Percentiles rank a stretch among this genome's conserved stretches.
Conservation (phyloP, 768 basidiomycete species). For the Psilocybe sp. region DNA sequence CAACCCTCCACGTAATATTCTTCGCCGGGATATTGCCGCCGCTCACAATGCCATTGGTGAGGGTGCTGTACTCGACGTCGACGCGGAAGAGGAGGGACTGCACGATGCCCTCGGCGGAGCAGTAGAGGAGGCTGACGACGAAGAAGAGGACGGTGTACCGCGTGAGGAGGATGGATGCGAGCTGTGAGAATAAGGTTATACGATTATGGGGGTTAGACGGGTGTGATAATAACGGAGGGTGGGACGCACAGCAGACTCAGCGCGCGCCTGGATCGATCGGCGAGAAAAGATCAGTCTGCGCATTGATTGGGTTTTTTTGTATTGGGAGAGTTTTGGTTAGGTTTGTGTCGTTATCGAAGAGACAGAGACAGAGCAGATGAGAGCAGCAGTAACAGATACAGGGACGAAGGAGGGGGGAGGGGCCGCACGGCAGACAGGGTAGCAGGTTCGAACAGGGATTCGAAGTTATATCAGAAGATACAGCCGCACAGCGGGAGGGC, state of each 20-base stretch:
- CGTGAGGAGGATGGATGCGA: conserved; percentile 35
- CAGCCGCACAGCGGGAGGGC: no score
- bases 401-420: no score
- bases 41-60: conserved; percentile 36
- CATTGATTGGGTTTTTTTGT: no score
- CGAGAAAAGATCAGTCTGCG: conserved; percentile 4
- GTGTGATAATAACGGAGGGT: not conserved
- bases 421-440: no score
- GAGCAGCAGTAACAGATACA: no score
- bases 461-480: no score
- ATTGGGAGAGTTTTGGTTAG: no score
- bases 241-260: conserved; percentile 12
- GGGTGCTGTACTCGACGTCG: conserved; percentile 36
- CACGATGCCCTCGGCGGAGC: conserved; percentile 49
- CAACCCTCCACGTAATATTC: conserved; percentile 29
- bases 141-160: conserved; percentile 46
- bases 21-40: conserved; percentile 30
- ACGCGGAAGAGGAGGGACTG: conserved; percentile 46
- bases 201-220: not conserved
- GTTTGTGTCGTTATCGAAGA: no score
- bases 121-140: conserved; percentile 46
- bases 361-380: no score
- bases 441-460: no score
- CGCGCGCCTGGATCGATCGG: conserved; percentile 15
- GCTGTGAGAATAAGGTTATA: conserved; percentile 21